phyloP scores from a whole-genome alignment of 2,329 filamentous ascomycete genomes.

The Sporothrix brunneoviolacea region DNA sequence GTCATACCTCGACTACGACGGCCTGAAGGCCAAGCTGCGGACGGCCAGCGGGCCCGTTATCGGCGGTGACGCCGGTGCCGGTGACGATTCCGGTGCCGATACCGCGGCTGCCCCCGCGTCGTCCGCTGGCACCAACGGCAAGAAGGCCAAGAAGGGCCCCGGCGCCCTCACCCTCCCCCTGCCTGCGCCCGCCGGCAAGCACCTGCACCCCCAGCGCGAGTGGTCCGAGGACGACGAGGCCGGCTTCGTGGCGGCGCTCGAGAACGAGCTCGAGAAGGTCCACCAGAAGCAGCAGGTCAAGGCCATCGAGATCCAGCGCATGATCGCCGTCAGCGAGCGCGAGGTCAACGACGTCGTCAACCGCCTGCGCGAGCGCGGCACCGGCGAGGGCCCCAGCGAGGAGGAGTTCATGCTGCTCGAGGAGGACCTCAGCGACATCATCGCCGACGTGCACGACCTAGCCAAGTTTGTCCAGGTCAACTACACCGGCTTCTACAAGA shows the following conservation, averaged over 20 bases:
- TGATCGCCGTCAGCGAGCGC: constrained; percentile 79
- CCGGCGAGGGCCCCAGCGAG: constrained; percentile 61
- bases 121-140: constrained; percentile 23
- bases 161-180: constrained; percentile 25
- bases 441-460: constrained; percentile 95
- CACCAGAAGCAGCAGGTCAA: constrained; percentile 97
- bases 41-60: constrained; percentile 50
- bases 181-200: constrained; percentile 19
- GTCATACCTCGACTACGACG: constrained; percentile 98
- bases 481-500: constrained; percentile 99
- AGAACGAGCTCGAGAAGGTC: constrained; percentile 92
- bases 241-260: constrained; percentile 77
- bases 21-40: constrained; percentile 81
- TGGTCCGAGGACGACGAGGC: constrained; percentile 94
- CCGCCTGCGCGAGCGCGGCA: constrained; percentile 58
- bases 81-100: not conserved
- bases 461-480: constrained; percentile 98
- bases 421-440: constrained; percentile 93
- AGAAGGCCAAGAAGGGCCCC: constrained; percentile 25
- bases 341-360: constrained; percentile 85
- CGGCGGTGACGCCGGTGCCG: constrained; percentile 20
- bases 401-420: constrained; percentile 93
- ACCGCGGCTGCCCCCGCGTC: not conserved
- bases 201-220: constrained; percentile 39
- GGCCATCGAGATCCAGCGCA: constrained; percentile 86